A percentile compares a stretch with the other conserved stretches of the same genome.
Conservation (phyloP, 176 grass and related monocot species). For the Lolium multiflorum region DNA sequence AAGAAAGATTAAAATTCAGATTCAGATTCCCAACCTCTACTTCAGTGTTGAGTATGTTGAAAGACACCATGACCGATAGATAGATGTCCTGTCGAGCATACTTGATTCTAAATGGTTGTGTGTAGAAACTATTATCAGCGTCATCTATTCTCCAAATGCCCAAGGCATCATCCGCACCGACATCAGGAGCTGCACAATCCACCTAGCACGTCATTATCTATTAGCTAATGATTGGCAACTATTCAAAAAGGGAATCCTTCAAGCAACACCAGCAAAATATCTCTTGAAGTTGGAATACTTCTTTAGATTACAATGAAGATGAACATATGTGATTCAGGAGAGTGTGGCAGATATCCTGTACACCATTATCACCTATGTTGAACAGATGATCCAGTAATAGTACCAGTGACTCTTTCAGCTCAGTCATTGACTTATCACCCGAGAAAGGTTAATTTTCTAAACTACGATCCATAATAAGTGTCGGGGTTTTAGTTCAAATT, state of each 20-base stretch:
- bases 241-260: conserved; percentile 14
- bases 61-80: conserved; percentile 97
- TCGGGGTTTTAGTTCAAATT: no score
- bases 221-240: conserved; percentile 65
- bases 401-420: background rate
- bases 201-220: conserved; percentile 91
- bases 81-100: conserved; percentile 97
- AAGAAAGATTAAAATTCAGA: conserved; percentile 25
- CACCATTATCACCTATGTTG: conserved; percentile 15
- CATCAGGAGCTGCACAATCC: conserved; percentile 92
- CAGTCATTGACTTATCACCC: conserved; percentile 22
- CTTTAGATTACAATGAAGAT: conserved; percentile 22
- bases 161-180: conserved; percentile 68
- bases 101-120: conserved; percentile 92
- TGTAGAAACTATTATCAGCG: conserved; percentile 92
- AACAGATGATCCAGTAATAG: background rate
- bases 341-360: background rate
- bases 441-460: background rate
- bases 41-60: conserved; percentile 75
- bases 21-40: conserved; percentile 67
- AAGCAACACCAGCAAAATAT: conserved; percentile 14
- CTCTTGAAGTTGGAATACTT: background rate
- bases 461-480: background rate
- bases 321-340: conserved; percentile 3
- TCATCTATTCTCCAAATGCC: conserved; percentile 97